Percentiles rank a stretch among this genome's conserved stretches.
phyloP scores from a whole-genome alignment of 2,329 filamentous ascomycete species.

The Aureobasidium sp. region DNA sequence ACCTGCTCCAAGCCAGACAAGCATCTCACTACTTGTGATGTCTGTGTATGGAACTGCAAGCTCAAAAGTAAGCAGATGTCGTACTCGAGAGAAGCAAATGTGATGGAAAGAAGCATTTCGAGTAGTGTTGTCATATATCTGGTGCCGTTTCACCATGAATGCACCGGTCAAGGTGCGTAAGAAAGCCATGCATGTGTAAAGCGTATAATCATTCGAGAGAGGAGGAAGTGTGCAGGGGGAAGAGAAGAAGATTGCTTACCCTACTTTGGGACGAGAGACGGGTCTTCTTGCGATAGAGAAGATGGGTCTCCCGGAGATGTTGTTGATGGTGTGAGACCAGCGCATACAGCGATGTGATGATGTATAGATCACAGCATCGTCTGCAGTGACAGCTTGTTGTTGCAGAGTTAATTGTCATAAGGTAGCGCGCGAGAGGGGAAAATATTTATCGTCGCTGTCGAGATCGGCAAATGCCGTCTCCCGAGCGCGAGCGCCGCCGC shows the following conservation, averaged over 20 bases:
- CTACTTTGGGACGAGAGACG: not conserved
- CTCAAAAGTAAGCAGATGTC: not conserved
- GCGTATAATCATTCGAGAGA: constrained; percentile 64
- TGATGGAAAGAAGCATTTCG: not conserved
- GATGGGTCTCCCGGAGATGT: not conserved
- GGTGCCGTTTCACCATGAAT: constrained; percentile 49
- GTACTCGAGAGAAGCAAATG: not conserved
- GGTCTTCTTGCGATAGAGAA: not conserved
- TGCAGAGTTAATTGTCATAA: not conserved
- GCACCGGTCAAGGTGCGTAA: constrained; percentile 54
- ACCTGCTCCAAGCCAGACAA: not conserved
- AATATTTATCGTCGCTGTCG: not conserved
- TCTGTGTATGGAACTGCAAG: not conserved
- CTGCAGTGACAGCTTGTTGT: not conserved
- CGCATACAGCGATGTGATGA: not conserved
- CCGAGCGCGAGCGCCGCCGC: not conserved
- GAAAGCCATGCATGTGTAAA: constrained; percentile 84
- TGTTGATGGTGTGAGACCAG: not conserved
- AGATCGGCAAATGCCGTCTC: not conserved
- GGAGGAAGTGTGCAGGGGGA: not conserved
- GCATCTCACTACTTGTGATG: not conserved
- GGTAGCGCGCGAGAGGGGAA: not conserved
- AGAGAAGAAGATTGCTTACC: not conserved
- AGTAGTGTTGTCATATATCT: not conserved
- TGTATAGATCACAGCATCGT: not conserved